Evolutionary conservation across 148 eudicot species (phyloP).

Genomic region (Cornus controversa): DNA sequence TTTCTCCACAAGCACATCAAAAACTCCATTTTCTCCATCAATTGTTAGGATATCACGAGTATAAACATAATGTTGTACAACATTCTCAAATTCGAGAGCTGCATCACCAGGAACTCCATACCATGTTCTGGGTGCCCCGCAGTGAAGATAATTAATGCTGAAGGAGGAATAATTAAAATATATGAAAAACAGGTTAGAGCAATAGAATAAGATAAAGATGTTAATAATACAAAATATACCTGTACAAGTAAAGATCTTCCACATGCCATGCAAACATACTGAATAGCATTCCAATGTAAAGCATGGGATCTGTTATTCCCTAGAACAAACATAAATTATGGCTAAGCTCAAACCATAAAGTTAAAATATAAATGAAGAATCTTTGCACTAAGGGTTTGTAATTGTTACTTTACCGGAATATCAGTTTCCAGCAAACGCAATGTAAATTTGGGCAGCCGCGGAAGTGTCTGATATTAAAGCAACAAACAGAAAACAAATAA

Average conservation of each 20-base stretch:
- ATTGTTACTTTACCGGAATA: constrained; percentile 46
- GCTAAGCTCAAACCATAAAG: neutral
- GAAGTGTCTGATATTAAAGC: constrained; percentile 43
- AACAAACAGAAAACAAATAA: constrained; percentile 15
- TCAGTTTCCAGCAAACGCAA: constrained; percentile 57
- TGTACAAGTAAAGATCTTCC: constrained; percentile 81
- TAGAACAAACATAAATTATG: constrained; percentile 22
- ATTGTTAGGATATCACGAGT: constrained; percentile 46
- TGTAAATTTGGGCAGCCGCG: constrained; percentile 56
- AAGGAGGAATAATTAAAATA: constrained; percentile 9
- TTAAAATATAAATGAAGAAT: neutral
- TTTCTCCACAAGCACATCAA: constrained; percentile 57
- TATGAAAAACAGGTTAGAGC: neutral
- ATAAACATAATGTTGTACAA: constrained; percentile 51
- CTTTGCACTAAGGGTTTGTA: constrained; percentile 1
- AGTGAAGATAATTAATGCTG: constrained; percentile 80
- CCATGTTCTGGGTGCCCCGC: constrained; percentile 86
- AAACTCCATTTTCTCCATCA: constrained; percentile 63
- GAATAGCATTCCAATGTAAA: constrained; percentile 88
- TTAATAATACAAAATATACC: constrained; percentile 30
- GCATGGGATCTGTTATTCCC: constrained; percentile 92
- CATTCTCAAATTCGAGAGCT: constrained; percentile 69
- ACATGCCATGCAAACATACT: constrained; percentile 96
- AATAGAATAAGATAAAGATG: neutral
- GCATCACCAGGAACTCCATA: constrained; percentile 78